Evolutionary conservation across 1,284 basidiomycete genomes (phyloP), one percentile per base, ranked within the genome.

Genomic region (Malassezia japonica): DNA sequence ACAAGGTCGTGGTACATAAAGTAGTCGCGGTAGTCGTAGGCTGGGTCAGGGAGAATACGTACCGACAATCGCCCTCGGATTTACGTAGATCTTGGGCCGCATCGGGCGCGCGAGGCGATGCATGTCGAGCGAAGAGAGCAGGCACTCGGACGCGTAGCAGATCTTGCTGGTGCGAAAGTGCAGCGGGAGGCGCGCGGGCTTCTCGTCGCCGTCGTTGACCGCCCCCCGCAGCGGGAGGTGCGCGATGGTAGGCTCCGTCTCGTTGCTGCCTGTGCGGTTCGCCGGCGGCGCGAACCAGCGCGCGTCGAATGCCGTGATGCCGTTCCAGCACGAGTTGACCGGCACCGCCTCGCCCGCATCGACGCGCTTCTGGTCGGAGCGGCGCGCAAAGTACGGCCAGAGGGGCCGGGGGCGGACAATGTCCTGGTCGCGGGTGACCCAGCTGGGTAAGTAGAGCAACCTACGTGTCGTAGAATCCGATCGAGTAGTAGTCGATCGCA

Each of bases 271-370:
- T n/a, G n/a, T n/a, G 24, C 48, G 15, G n/a, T 18, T 27, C 20
- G 36, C 12, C 12, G 46, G 46, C 20, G 36, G 9, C 15, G 44
- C 15, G 50, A 79, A 66, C 25, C 78, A 78, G 38, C 76, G 77
- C 0, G 79, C 76, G 16, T 67, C 59, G 60, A 81, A 78, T 0
- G 75, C 78, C 35, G 77, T 76, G 48, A 79, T 78, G 23, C 81
- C 81, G 64, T 82, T 82, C 81, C 81, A 81, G 69, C 80, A 82
- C 0, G 77, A 64, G 43, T 78, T 77, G 4, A 80, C 79, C 8
- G 77, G 75, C n/a, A 79, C 76, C 1, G 78, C 77, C 29, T 75
- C 69, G 27, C 77, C 76, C 1, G 45, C 28, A 12, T 44, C 48
- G 37, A 68, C 25, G 54, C 50, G 47, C 69, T 67, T 51, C 77